Base-by-base conservation (phyloP, 1,284 basidiomycete species). In the Cutaneotrichosporon sp. region DNA sequence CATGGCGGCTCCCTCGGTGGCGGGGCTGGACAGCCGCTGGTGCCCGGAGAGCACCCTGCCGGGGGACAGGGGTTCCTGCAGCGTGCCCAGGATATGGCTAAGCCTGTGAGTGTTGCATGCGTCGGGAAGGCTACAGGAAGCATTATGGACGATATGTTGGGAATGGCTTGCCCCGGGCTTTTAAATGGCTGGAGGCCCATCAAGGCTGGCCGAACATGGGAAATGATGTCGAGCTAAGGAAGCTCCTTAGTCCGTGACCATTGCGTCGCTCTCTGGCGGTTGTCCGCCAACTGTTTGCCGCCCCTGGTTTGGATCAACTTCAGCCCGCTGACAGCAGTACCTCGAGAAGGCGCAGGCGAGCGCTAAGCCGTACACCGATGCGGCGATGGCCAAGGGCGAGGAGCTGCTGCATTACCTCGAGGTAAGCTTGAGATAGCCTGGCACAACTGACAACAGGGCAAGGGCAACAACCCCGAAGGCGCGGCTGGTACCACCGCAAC, bases 371-470 rank as follows among this genome's bases (percentile, higher is more conserved):
- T 70, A 68, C 50, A 52, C 68, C 16, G 71, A 72, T 41, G 68
- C 68, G 34, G 70, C 68, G n/a, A 51, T 60, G 12, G 60, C 60
- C 54, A 73, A 71, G 55, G 63, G 63, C 26, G 58, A 70, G 34
- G 61, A 69, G 47, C 49, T 73, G 10, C 59, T 71, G 26, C 64
- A 68, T 47, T 61, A 62, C 47, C 63, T 72, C 34, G 70, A 74
- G 61, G 67, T 66, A 51, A 45, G 65, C 59, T 7, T 5, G 45
- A n/a, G n/a, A n/a, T n/a, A n/a, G n/a, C n/a, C n/a, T n/a, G n/a
- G n/a, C n/a, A n/a, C n/a, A n/a, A n/a, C n/a, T n/a, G n/a, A n/a
- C 24, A 42, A 20, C 31, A 16, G 32, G 24, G 27, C 24, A 20
- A 29, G 16, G 8, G 20, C 39, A 27, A 32, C 26, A 19, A 31